Evolutionary conservation across 2,329 filamentous ascomycete species (phyloP).

Genomic region (Colletotrichum trifolii): DNA sequence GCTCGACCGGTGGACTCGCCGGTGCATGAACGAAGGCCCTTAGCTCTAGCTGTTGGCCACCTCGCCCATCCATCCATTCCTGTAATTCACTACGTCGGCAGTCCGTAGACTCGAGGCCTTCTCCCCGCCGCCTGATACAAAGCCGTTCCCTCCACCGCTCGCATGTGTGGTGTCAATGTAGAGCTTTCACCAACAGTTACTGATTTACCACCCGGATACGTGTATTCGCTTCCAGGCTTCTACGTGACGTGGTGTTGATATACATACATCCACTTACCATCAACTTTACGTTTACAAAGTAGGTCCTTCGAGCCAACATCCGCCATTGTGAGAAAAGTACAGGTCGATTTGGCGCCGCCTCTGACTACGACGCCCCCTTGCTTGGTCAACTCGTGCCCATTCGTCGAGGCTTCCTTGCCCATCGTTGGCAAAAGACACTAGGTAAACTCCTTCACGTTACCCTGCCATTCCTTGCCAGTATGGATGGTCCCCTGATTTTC

Average conservation of each 20-base stretch:
- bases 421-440: not conserved
- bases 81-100: not conserved
- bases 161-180: no score
- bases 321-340: conserved; percentile 14
- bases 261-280: not conserved
- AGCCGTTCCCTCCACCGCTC: conserved; percentile 8
- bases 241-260: conserved; percentile 27
- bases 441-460: conserved; percentile 8
- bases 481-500: not conserved
- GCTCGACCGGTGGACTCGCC: conserved; percentile 20
- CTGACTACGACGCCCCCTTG: conserved; percentile 22
- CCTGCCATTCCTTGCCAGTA: conserved; percentile 17
- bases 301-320: conserved; percentile 16
- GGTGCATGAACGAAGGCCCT: conserved; percentile 32
- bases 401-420: conserved; percentile 22
- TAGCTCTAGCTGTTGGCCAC: conserved; percentile 28
- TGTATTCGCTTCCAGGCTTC: conserved; percentile 24
- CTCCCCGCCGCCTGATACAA: conserved; percentile 1
- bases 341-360: conserved; percentile 11
- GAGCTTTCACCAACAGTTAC: not conserved
- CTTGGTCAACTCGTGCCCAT: conserved; percentile 6
- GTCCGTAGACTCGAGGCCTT: conserved; percentile 8
- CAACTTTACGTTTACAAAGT: not conserved
- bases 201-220: conserved; percentile 27
- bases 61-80: conserved; percentile 12